These are phyloP conservation scores for Boechera retrofracta DNA, from an alignment of 345 rosid species.

Conservation along the genomic window DNA sequence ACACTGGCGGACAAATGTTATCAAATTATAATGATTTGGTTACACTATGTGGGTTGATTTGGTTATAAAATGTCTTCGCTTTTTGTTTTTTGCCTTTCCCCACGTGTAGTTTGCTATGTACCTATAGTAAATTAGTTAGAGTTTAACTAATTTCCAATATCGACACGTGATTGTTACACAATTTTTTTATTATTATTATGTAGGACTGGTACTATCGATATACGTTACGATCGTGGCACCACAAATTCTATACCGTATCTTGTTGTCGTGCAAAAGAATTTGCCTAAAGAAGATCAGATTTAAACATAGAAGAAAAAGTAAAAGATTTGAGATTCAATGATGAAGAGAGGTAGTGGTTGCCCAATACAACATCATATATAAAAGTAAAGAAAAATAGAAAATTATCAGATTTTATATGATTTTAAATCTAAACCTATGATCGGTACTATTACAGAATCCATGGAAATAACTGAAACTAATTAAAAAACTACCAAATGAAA, in stretches of 20 bases:
- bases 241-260: background rate
- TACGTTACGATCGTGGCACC: constrained; percentile 1
- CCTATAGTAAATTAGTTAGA: background rate
- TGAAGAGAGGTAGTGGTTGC: background rate
- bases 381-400: too few relatives aligned
- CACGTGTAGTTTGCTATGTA: constrained; percentile 7
- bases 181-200: background rate
- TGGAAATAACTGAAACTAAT: background rate
- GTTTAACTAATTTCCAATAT: constrained; percentile 19
- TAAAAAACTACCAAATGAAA: background rate
- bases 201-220: too few relatives aligned
- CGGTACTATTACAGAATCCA: background rate
- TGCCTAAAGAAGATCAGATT: too few relatives aligned
- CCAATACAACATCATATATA: background rate
- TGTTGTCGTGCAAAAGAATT: background rate
- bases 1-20: too few relatives aligned
- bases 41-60: too few relatives aligned
- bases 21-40: too few relatives aligned
- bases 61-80: too few relatives aligned
- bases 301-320: too few relatives aligned
- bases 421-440: background rate
- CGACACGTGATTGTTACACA: constrained; percentile 8
- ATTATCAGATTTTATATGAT: background rate
- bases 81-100: too few relatives aligned
- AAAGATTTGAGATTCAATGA: too few relatives aligned